Percentiles rank a stretch among this genome's conserved stretches.
Conservation (phyloP, 1,139 yeast species). For the Diutina siamensis region DNA sequence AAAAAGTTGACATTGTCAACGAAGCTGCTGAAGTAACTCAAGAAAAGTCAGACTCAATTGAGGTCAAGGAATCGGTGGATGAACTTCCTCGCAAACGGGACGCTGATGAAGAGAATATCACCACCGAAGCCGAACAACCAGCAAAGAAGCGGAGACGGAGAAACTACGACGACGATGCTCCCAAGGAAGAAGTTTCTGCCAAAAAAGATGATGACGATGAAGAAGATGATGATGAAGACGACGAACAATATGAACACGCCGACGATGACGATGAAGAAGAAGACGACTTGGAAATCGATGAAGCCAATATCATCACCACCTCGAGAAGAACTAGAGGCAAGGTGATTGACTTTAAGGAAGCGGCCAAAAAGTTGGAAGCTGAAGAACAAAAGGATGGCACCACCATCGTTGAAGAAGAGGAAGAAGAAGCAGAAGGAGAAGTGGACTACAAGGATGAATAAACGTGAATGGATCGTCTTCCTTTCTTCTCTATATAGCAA, state of each 20-base stretch:
- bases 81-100: neutral
- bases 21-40: neutral
- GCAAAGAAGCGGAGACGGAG: slow-evolving; percentile 36
- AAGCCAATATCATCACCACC: slow-evolving; percentile 67
- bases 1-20: neutral
- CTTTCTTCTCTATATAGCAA: neutral
- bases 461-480: neutral
- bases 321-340: slow-evolving; percentile 91
- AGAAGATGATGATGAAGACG: slow-evolving; percentile 35
- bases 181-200: slow-evolving; percentile 30
- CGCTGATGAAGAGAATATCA: slow-evolving; percentile 3
- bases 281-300: slow-evolving; percentile 73
- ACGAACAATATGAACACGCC: slow-evolving; percentile 14
- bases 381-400: slow-evolving; percentile 16
- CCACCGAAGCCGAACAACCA: slow-evolving; percentile 11
- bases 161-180: slow-evolving; percentile 38
- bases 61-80: neutral
- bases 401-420: slow-evolving; percentile 17
- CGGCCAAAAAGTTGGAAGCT: slow-evolving; percentile 52
- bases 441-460: neutral
- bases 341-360: slow-evolving; percentile 75
- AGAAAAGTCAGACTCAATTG: neutral
- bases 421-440: slow-evolving; percentile 32
- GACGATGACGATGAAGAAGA: slow-evolving; percentile 49
- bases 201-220: slow-evolving; percentile 27